Evolutionary conservation across 805 yeast species (phyloP), one percentile per base, ranked within the genome.

Genomic region (Suhomyces sp.): DNA sequence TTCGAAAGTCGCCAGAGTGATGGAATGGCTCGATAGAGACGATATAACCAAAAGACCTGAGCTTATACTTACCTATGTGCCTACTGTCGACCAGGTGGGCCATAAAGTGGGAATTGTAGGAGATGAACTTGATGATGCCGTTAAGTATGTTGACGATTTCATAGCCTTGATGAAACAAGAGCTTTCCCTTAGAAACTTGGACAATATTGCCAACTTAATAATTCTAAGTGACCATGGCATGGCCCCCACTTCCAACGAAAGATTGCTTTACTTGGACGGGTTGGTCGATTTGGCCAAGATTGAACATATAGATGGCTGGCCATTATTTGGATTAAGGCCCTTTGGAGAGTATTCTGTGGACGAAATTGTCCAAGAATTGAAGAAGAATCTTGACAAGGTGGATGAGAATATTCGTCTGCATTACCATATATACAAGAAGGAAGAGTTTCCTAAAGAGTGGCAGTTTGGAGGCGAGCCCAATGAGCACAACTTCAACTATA

Each of bases 221-320:
- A 71, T 92, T 43, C 87, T 92, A 3, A 88, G 96, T 44, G 97
- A 92, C 66, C 97, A 91, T 65, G 97, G 97, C 9, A 91, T 90
- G 96, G 86, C 96, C 0, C 93, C 96, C 6, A 87, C 96, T 1
- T 79, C 89, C 0, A 80, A 84, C 56, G 81, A 84, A 10, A 71
- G 96, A 53, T 65, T 89, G 9, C 69, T 91, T 1, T 82, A 82
- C 55, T 67, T 92, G 54, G 97, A 90, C 64, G 94, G 90, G 56
- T 54, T 89, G 15, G 68, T 89, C 9, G 83, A 83, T 59, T 54
- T 79, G 54, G 60, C 65, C 1, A 73, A 76, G 52, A 76, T 88
- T 45, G 85, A 83, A 53, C 83, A 85, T 59, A 69, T 78, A 27
- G 91, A 86, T 60, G 96, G 94, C 17, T 87, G 93, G 91, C 96